Evolutionary conservation across 768 basidiomycete genomes (phyloP), one percentile per base, ranked within the genome.

Genomic region (Mycena rebaudengoi): DNA sequence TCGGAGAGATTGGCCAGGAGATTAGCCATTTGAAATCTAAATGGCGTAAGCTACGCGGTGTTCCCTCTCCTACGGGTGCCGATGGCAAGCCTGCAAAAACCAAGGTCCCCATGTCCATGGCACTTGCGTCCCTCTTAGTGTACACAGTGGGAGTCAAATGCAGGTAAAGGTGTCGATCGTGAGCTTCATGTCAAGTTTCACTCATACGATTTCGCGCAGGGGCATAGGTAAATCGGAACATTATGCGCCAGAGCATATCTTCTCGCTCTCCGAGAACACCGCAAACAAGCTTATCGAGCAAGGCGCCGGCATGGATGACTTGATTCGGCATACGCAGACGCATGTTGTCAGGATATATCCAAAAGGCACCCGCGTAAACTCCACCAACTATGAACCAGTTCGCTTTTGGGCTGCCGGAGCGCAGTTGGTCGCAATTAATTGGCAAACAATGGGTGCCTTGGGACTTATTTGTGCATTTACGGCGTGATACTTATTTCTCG

Each of bases 61-160:
- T 65, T 3, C 72, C 75, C 1, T 73, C 76, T 33, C 35, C 56
- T 3, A 7, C 55, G 21, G 35, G 44, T 5, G 46, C 60, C 7
- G 39, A 26, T n/a, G 16, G 51, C 23, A 43, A 60, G 63, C 41
- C 14, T 56, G 6, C 56, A 79, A 78, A 74, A 69, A 78, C 55
- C 11, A 91, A 89, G 70, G 76, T 78, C 23, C 88, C 87, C 70
- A 95, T 95, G 88, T 96, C 96, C 0, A 73, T 85, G 25, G 82
- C 84, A 2, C 85, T 99, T 2, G 85, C 89, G 1, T 80, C 86
- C 0, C 83, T 98, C n/a, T 84, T 99, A 11, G 92, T 99, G 26
- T 99, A 99, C 76, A 98, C 97, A 3, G 88, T 97, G 45, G 98
- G 98, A 7, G 96, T 99, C 61, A 98, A 98, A 72, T 98, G 91